Conservation (phyloP, 768 basidiomycete genomes). For the Kwoniella dendrophila region DNA sequence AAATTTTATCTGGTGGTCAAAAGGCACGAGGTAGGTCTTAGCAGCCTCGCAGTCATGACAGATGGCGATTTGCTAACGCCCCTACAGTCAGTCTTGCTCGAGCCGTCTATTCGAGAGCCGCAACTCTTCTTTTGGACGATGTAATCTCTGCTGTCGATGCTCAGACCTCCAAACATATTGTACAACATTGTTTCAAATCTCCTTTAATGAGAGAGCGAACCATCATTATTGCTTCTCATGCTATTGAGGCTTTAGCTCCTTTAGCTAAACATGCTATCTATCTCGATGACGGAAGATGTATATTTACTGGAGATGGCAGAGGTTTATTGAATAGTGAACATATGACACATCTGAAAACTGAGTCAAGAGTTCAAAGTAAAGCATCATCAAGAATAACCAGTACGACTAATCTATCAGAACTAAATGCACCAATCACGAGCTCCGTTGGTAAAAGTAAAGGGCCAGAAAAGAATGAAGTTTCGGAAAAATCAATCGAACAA, state of each 20-base stretch:
- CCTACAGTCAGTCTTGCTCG: slow-evolving; percentile 62
- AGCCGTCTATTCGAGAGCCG: slow-evolving; percentile 65
- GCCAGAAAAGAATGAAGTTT: not conserved
- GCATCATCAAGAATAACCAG: slow-evolving; percentile 9
- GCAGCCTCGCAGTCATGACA: not conserved
- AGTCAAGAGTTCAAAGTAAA: slow-evolving; percentile 8
- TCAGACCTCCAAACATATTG: slow-evolving; percentile 62
- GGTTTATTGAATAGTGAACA: slow-evolving; percentile 34
- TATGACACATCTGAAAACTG: slow-evolving; percentile 39
- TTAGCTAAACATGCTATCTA: slow-evolving; percentile 49
- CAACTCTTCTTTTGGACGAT: slow-evolving; percentile 69
- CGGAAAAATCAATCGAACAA: slow-evolving; percentile 7
- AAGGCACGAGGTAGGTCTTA: slow-evolving; percentile 59
- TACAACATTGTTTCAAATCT: slow-evolving; percentile 60
- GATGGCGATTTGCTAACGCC: not conserved
- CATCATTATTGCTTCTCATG: slow-evolving; percentile 60
- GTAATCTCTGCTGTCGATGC: slow-evolving; percentile 68
- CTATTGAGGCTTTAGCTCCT: slow-evolving; percentile 50
- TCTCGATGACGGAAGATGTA: slow-evolving; percentile 36
- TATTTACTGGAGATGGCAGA: slow-evolving; percentile 32
- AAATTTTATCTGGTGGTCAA: slow-evolving; percentile 62
- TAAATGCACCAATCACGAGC: not conserved
- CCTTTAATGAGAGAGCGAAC: slow-evolving; percentile 61
- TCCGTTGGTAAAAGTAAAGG: not conserved
- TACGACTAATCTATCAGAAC: not conserved